Evolutionary conservation across 768 basidiomycete species (phyloP).

Genomic region (Mycena vulgaris): DNA sequence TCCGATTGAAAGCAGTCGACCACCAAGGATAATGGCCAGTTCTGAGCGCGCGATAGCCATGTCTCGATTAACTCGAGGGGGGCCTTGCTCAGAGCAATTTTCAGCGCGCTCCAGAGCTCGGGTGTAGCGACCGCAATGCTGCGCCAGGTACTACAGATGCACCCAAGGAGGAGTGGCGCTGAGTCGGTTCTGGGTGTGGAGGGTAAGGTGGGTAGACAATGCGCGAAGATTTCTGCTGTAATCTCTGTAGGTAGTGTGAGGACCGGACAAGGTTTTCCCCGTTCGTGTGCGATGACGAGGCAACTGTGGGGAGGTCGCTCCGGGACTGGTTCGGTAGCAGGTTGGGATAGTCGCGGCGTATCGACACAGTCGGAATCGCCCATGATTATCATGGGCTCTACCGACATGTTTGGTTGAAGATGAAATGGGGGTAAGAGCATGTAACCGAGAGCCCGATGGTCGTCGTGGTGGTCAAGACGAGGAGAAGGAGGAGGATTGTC

Average conservation of each 20-base stretch:
- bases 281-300: no score
- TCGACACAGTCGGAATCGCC: no score
- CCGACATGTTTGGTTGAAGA: no score
- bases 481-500: no score
- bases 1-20: not conserved
- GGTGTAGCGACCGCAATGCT: constrained; percentile 34
- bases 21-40: not conserved
- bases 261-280: no score
- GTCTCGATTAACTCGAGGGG: not conserved
- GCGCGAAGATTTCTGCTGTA: constrained; percentile 11
- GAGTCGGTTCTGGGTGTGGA: not conserved
- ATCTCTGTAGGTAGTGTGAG: constrained; percentile 13
- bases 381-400: no score
- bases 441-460: no score
- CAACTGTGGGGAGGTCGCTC: no score
- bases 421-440: no score
- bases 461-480: no score
- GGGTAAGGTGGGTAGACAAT: constrained; percentile 6
- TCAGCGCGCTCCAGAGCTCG: constrained; percentile 45
- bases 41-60: constrained; percentile 17
- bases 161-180: constrained; percentile 43
- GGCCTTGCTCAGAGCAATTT: constrained; percentile 22
- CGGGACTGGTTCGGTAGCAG: no score
- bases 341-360: no score
- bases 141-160: constrained; percentile 47